Conservation (phyloP, 495 filamentous ascomycete genomes). For the Halenospora varia region DNA sequence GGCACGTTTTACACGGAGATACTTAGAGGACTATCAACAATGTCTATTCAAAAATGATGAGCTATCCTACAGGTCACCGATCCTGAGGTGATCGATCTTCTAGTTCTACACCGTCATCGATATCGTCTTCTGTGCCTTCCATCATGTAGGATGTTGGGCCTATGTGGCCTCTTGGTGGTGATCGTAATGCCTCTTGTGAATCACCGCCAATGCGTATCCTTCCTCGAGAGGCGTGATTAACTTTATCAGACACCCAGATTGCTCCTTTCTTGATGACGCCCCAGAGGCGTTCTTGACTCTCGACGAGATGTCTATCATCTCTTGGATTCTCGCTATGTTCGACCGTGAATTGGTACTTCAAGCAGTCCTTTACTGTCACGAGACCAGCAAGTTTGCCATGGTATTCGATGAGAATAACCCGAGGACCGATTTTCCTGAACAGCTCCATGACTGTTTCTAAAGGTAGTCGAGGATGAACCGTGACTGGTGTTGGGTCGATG, state of each 20-base stretch:
- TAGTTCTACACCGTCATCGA: constrained; percentile 58
- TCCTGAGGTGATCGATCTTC: constrained; percentile 43
- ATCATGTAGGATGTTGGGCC: constrained; percentile 38
- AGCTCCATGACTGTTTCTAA: constrained; percentile 98
- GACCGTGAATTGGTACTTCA: constrained; percentile 96
- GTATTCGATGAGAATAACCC: constrained; percentile 90
- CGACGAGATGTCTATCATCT: constrained; percentile 36
- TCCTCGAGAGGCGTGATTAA: constrained; percentile 44
- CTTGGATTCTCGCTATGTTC: constrained; percentile 81
- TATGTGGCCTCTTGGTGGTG: constrained; percentile 8
- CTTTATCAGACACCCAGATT: constrained; percentile 48
- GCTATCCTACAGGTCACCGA: constrained; percentile 6
- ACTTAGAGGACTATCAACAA: no score
- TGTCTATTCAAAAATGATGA: neutral
- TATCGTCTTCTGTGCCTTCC: constrained; percentile 60
- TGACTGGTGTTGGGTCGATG: constrained; percentile 84
- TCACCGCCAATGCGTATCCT: constrained; percentile 37
- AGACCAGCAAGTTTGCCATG: constrained; percentile 76
- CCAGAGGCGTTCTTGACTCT: constrained; percentile 67
- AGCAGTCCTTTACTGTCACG: constrained; percentile 94
- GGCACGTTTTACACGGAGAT: no score
- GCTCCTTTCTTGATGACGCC: constrained; percentile 53
- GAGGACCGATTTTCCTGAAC: constrained; percentile 96
- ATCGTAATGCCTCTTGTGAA: constrained; percentile 23
- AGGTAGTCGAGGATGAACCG: constrained; percentile 86